phyloP scores from a whole-genome alignment of 129 eudicot genomes.

The Ambrosia artemisiifolia region DNA sequence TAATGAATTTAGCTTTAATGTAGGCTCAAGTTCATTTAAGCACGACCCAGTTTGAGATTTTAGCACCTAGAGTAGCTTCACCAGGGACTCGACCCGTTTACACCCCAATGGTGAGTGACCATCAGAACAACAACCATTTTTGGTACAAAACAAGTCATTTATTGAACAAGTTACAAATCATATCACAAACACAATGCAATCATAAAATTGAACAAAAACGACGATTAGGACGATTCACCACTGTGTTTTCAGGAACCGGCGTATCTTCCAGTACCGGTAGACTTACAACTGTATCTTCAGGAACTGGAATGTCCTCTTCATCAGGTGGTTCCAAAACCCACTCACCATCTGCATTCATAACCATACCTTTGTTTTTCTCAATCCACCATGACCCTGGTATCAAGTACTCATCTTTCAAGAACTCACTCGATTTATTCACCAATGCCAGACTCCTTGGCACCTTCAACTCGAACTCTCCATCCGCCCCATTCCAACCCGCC shows the following conservation, averaged over 20 bases:
- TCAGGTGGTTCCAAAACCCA: slow-evolving; percentile 63
- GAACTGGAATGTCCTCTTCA: slow-evolving; percentile 67
- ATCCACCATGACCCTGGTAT: slow-evolving; percentile 91
- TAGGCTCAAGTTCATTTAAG: too few species aligned
- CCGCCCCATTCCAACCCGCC: slow-evolving; percentile 82
- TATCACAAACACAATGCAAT: too few species aligned
- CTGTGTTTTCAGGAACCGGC: not conserved
- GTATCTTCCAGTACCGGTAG: not conserved
- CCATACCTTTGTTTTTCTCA: slow-evolving; percentile 89
- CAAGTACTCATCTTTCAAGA: slow-evolving; percentile 79
- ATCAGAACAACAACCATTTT: too few species aligned
- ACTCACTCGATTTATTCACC: slow-evolving; percentile 80
- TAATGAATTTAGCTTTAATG: too few species aligned
- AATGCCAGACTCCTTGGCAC: slow-evolving; percentile 67
- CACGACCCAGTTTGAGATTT: too few species aligned
- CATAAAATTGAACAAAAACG: too few species aligned
- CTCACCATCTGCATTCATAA: slow-evolving; percentile 57
- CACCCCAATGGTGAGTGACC: too few species aligned
- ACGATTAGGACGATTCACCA: too few species aligned
- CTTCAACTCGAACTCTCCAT: slow-evolving; percentile 55
- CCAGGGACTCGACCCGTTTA: too few species aligned
- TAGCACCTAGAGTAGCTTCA: too few species aligned
- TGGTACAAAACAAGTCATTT: too few species aligned
- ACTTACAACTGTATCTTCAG: slow-evolving; percentile 29
- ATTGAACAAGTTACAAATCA: too few species aligned